Conservation (phyloP, 768 basidiomycete species). For the Exidia glandulosa region DNA sequence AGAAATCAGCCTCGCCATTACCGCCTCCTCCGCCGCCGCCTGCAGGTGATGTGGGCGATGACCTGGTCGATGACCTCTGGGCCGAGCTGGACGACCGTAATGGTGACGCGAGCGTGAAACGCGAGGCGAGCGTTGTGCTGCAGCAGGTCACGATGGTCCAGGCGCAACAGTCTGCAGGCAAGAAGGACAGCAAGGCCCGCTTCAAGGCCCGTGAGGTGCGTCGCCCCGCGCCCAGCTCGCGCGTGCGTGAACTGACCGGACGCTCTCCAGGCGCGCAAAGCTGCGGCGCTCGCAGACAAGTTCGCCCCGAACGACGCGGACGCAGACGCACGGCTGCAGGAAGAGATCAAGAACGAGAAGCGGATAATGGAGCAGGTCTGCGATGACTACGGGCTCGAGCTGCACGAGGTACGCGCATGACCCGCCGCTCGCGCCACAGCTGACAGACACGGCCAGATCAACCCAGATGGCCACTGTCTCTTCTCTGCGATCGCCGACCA, state of each 20-base stretch:
- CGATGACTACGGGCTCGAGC: slow-evolving; percentile 50
- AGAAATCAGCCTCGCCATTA: slow-evolving; percentile 30
- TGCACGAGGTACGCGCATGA: slow-evolving; percentile 66
- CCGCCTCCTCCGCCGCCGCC: slow-evolving; percentile 14
- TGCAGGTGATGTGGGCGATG: slow-evolving; percentile 32
- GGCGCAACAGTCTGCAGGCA: slow-evolving; percentile 25
- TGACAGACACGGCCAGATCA: too few species aligned
- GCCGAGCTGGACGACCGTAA: slow-evolving; percentile 54
- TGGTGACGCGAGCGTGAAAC: slow-evolving; percentile 36
- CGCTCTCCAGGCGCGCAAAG: slow-evolving; percentile 62
- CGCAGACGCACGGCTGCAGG: slow-evolving; percentile 46
- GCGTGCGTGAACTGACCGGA: not conserved
- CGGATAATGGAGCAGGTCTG: slow-evolving; percentile 51
- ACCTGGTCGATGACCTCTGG: slow-evolving; percentile 64
- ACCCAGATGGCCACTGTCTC: slow-evolving; percentile 92
- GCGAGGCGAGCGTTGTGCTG: slow-evolving; percentile 37
- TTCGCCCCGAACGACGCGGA: slow-evolving; percentile 43
- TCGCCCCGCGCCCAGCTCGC: not conserved
- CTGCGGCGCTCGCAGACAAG: slow-evolving; percentile 47
- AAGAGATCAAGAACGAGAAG: slow-evolving; percentile 60
- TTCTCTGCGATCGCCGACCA: slow-evolving; percentile 94
- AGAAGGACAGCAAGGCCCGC: slow-evolving; percentile 49
- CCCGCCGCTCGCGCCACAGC: too few species aligned
- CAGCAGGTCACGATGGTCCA: slow-evolving; percentile 30
- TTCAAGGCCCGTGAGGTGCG: slow-evolving; percentile 64